A percentile compares a stretch with the other conserved stretches of the same genome.
Evolutionary conservation across 2,329 filamentous ascomycete genomes (phyloP).

Genomic region (Cladorrhinum sp.): DNA sequence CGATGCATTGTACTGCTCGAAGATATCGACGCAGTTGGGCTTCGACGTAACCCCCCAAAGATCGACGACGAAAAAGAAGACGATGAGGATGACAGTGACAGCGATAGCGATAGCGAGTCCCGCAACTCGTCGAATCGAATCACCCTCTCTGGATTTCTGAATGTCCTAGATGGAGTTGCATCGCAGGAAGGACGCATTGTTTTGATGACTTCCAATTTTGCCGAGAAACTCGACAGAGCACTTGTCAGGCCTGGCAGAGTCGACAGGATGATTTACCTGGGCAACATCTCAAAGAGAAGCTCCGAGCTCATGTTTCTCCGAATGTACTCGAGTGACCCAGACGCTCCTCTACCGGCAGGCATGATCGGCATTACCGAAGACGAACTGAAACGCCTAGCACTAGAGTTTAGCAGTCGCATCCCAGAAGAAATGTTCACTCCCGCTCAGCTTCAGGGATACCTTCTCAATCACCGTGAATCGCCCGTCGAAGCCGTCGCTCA

Average conservation of each 20-base stretch:
- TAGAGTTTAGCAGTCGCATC: slow-evolving; percentile 53
- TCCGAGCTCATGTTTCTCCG: slow-evolving; percentile 46
- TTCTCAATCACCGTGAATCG: slow-evolving; percentile 43
- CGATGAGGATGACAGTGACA: slow-evolving; percentile 17
- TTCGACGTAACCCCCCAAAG: slow-evolving; percentile 33
- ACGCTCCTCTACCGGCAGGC: slow-evolving; percentile 12
- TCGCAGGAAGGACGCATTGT: slow-evolving; percentile 67
- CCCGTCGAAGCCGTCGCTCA: slow-evolving; percentile 36
- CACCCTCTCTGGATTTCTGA: slow-evolving; percentile 65
- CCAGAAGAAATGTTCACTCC: slow-evolving; percentile 46
- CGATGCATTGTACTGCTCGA: slow-evolving; percentile 51
- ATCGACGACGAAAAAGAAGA: slow-evolving; percentile 24
- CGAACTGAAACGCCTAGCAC: slow-evolving; percentile 45
- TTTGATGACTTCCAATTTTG: slow-evolving; percentile 71
- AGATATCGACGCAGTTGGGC: slow-evolving; percentile 54
- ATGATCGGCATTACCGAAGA: slow-evolving; percentile 18
- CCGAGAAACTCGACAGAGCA: slow-evolving; percentile 61
- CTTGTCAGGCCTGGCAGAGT: slow-evolving; percentile 65
- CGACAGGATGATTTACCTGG: slow-evolving; percentile 61
- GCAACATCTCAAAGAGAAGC: slow-evolving; percentile 43
- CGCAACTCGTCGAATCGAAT: slow-evolving; percentile 23
- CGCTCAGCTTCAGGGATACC: slow-evolving; percentile 48
- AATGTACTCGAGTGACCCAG: slow-evolving; percentile 42
- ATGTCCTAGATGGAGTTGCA: slow-evolving; percentile 68
- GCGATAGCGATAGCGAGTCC: slow-evolving; percentile 17